Base-by-base conservation (phyloP, 2,329 filamentous ascomycete genomes). In the Aspergillus ochraceoroseus region DNA sequence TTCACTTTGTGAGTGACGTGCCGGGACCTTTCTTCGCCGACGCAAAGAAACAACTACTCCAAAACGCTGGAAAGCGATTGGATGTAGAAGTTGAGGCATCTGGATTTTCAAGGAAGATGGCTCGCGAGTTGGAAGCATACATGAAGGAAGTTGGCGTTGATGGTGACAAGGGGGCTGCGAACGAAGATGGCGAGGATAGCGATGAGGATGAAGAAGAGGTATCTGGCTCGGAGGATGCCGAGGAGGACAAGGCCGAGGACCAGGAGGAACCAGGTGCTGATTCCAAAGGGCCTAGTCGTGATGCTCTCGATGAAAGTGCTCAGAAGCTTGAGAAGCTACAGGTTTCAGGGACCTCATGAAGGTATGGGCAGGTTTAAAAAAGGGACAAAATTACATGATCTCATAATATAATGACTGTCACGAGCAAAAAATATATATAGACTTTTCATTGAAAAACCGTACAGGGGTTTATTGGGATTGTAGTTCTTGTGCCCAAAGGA, bases 81-180 rank as follows among this genome's bases (percentile, higher is more conserved):
- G 94, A 98, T 65, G 82, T 94, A 11, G 79, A 86, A 20, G 88
- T 94, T 1, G 85, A 94, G 59, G 92, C 92, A 0, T 94, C 87
- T 2, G 92, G 92, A 0, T 96, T 98, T 64, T 94, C 87, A 13
- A 94, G 84, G 71, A 96, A 95, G 70, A 95, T 95, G 84, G 79
- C 87, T 11, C 94, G 92, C 64, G 92, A 98, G 53, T 70, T 98
- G 11, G 92, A 95, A 59, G 77, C 79, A 7, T 95, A 94, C 51
- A 92, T 98, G 69, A 83, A 88, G 59, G 77, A 81, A 37, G 74
- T 82, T 31, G 78, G 77, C 6, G 72, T 75, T 8, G 75, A 80
- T 47, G 71, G 73, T 2, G 72, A 75, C 53, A 66, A 70, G 37
- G 58, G 59, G 4, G 31, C 22, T 17, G n/a, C 15, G n/a, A 36